Conservation (phyloP, 345 rosid genomes). For the Salix viminalis region DNA sequence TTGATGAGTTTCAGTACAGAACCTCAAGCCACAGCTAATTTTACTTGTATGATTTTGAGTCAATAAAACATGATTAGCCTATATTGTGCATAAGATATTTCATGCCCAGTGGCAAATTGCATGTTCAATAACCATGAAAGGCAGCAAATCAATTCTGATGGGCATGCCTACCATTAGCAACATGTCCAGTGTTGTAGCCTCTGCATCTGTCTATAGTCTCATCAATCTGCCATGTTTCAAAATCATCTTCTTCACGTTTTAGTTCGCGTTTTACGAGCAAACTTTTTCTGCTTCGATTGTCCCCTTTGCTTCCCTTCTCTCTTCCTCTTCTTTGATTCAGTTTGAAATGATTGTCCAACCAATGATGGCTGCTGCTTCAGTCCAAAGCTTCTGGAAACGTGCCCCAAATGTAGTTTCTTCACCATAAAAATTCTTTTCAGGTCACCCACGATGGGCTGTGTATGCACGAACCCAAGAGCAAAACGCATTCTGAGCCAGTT, state of each 20-base stretch:
- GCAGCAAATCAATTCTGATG: background rate
- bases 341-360: constrained; percentile 67
- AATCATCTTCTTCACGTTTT: background rate
- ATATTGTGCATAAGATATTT: background rate
- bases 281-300: constrained; percentile 16
- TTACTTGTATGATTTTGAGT: background rate
- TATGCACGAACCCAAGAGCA: constrained; percentile 93
- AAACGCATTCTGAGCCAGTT: constrained; percentile 71
- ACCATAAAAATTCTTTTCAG: constrained; percentile 76
- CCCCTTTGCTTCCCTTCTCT: constrained; percentile 37
- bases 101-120: background rate
- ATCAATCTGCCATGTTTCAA: background rate
- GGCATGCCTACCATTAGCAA: background rate
- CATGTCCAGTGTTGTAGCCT: background rate
- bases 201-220: background rate
- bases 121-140: background rate
- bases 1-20: background rate
- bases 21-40: background rate
- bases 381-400: constrained; percentile 95
- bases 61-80: background rate
- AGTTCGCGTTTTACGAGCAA: background rate
- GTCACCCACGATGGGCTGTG: constrained; percentile 88
- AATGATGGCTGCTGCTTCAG: constrained; percentile 84
- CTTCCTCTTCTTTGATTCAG: constrained; percentile 72
- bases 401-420: constrained; percentile 93